A percentile compares a stretch with the other conserved stretches of the same genome.
These are phyloP conservation scores for Phytopythium vexans DNA, from an alignment of 352 stramenopile species.

Conservation along the genomic window DNA sequence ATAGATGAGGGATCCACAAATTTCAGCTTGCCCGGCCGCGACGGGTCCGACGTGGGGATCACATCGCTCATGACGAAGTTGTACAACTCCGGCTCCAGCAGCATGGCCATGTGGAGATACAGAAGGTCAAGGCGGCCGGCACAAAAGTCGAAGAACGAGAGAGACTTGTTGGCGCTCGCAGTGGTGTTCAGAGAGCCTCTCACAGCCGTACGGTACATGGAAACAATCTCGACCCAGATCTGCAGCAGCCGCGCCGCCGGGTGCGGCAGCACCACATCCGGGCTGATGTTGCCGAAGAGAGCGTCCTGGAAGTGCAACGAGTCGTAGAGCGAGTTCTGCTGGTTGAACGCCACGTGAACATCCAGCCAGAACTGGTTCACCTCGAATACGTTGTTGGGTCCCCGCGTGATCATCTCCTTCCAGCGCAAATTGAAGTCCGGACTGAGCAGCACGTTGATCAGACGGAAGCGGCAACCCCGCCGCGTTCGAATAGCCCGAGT, in stretches of 20 bases:
- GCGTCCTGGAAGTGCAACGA: conserved; percentile 59
- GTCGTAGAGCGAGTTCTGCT: conserved; percentile 42
- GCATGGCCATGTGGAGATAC: conserved; percentile 66
- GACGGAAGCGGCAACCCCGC: conserved; percentile 61
- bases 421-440: conserved; percentile 51
- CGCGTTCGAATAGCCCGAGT: conserved; percentile 19
- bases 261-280: conserved; percentile 42
- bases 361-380: conserved; percentile 56
- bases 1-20: conserved; percentile 1
- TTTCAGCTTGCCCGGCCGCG: conserved; percentile 8
- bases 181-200: conserved; percentile 24
- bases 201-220: conserved; percentile 47
- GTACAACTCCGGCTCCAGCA: conserved; percentile 47
- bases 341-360: conserved; percentile 54
- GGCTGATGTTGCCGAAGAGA: conserved; percentile 52
- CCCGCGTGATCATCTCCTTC: conserved; percentile 33
- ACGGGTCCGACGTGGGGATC: conserved; percentile 12
- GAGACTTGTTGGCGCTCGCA: conserved; percentile 16
- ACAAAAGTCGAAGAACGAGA: conserved; percentile 64
- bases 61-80: conserved; percentile 39
- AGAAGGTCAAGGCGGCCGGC: conserved; percentile 52
- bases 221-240: conserved; percentile 60
- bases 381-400: conserved; percentile 9
- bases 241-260: conserved; percentile 45
- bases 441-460: conserved; percentile 68